phyloP scores from a whole-genome alignment of 306 rosid genomes.

The Acmispon strigosus region DNA sequence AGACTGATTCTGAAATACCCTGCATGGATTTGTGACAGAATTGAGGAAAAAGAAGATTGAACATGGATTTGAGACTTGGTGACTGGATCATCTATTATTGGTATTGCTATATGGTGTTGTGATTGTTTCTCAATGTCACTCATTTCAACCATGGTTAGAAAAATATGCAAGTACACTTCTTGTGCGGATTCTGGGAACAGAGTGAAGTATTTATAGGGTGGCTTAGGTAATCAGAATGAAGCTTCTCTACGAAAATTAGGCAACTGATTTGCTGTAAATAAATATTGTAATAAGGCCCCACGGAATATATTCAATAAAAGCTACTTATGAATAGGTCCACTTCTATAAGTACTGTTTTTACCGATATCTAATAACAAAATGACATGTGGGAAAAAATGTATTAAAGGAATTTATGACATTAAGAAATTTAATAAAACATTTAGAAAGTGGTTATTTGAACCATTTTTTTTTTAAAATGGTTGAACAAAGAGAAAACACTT shows the following conservation, averaged over 20 bases:
- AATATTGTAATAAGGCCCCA: not conserved
- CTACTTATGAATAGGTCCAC: not conserved
- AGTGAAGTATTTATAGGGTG: slow-evolving; percentile 14
- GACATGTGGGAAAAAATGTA: too few species aligned
- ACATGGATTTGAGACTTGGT: not conserved
- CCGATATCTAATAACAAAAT: too few species aligned
- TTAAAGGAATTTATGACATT: too few species aligned
- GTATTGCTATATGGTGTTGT: slow-evolving; percentile 6
- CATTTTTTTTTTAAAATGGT: too few species aligned
- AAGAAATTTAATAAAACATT: too few species aligned
- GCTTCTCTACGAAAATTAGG: not conserved
- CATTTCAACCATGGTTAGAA: not conserved
- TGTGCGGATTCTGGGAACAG: not conserved
- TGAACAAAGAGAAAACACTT: too few species aligned
- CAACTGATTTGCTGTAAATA: not conserved
- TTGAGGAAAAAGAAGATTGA: slow-evolving; percentile 4
- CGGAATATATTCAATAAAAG: not conserved
- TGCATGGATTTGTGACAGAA: slow-evolving; percentile 42
- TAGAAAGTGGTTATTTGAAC: too few species aligned
- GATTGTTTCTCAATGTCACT: not conserved
- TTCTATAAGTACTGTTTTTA: too few species aligned
- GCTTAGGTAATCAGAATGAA: not conserved
- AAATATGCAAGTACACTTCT: not conserved
- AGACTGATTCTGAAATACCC: slow-evolving; percentile 52
- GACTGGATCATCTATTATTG: slow-evolving; percentile 1